A percentile compares a stretch with the other conserved stretches of the same genome.
Evolutionary conservation across 352 stramenopile genomes (phyloP).

Genomic region (Phytophthora ohioensis): DNA sequence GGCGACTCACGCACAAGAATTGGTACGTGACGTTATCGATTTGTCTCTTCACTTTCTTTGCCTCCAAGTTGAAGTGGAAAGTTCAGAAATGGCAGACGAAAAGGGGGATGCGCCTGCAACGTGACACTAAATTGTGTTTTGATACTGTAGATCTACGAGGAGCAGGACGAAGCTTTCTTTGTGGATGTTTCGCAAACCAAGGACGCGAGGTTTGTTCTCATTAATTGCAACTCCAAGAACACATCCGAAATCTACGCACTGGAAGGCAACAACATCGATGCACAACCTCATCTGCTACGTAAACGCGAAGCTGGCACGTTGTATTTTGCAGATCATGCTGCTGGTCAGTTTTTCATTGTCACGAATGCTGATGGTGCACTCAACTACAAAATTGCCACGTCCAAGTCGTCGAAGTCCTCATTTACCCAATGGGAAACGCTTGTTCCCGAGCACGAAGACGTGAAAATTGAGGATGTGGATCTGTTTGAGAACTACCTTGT

Average conservation of each 20-base stretch:
- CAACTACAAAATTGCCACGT: conserved; percentile 83
- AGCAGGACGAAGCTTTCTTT: conserved; percentile 80
- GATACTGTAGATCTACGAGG: conserved; percentile 71
- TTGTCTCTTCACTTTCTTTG: not conserved
- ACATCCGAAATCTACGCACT: conserved; percentile 86
- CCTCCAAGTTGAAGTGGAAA: conserved; percentile 28
- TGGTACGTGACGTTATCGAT: conserved; percentile 49
- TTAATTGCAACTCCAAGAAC: conserved; percentile 91
- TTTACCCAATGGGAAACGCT: conserved; percentile 52
- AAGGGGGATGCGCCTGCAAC: conserved; percentile 18
- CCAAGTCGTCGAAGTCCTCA: conserved; percentile 9
- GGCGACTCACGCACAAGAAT: conserved; percentile 48
- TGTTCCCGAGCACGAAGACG: conserved; percentile 59
- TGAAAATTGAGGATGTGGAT: conserved; percentile 92
- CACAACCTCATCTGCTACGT: conserved; percentile 56
- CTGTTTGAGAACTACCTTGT: conserved; percentile 84
- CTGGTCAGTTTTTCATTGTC: conserved; percentile 78
- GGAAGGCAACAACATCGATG: conserved; percentile 31
- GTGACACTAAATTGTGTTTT: conserved; percentile 9
- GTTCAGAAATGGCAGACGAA: conserved; percentile 25
- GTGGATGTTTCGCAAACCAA: conserved; percentile 89
- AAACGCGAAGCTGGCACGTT: conserved; percentile 61
- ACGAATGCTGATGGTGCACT: conserved; percentile 75
- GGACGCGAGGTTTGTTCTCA: conserved; percentile 79
- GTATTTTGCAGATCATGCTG: conserved; percentile 89